These are phyloP conservation scores for Colletotrichum spaethianum DNA, from an alignment of 2,329 filamentous ascomycete genomes.

Conservation along the genomic window DNA sequence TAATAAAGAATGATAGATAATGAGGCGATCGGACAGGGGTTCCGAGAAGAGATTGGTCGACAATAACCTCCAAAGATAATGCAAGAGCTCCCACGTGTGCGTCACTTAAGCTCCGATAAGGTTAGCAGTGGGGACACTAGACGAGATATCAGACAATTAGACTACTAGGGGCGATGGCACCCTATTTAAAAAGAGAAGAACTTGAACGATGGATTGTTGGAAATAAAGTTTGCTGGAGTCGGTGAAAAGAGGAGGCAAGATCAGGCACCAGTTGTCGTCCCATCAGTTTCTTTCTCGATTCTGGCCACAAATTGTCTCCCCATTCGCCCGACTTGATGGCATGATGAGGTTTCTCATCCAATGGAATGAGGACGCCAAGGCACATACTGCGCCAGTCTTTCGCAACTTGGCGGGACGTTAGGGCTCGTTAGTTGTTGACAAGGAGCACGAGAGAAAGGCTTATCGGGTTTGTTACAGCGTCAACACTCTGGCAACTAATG, in stretches of 20 bases:
- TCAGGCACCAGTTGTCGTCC: background rate
- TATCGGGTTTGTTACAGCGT: background rate
- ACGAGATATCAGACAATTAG: background rate
- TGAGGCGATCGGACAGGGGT: background rate
- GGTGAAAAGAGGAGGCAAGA: slow-evolving; percentile 23
- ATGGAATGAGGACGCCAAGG: background rate
- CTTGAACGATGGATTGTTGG: slow-evolving; percentile 20
- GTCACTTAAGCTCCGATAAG: slow-evolving; percentile 24
- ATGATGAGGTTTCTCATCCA: background rate
- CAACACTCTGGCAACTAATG: no score
- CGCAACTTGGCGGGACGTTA: background rate
- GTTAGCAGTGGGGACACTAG: background rate
- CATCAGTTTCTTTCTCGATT: background rate
- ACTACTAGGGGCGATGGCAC: background rate
- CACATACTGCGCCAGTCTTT: background rate
- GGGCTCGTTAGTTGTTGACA: background rate
- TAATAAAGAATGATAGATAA: background rate
- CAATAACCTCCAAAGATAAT: background rate
- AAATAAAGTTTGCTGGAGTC: background rate
- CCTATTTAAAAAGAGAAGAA: background rate
- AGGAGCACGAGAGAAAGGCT: background rate
- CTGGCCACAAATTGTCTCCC: slow-evolving; percentile 14
- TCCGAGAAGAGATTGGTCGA: background rate
- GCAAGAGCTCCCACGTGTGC: background rate
- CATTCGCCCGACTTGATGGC: slow-evolving; percentile 1